Evolutionary conservation across 2,329 filamentous ascomycete species (phyloP), one percentile per base, ranked within the genome.

Genomic region (Epicoccum sorghinum): DNA sequence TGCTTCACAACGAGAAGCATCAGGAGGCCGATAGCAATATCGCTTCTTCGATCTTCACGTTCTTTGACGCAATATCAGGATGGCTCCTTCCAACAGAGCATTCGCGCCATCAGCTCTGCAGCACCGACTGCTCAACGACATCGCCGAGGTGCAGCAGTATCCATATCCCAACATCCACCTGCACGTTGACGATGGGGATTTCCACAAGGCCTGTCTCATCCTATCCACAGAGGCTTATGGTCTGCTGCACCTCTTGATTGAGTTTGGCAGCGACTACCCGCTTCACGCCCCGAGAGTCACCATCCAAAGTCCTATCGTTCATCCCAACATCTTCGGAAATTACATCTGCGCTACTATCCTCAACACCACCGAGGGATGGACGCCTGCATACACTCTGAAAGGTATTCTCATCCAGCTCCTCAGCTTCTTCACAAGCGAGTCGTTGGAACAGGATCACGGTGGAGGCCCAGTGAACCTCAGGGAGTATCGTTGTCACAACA

Each of bases 281-380:
- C 54, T 79, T 1, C 1, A 14, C 0, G 69, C 81, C 4, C 80
- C 80, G 0, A 6, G 0, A 0, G 63, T 82, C 27, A 62, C 40
- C 0, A 80, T 82, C 55, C 59, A 82, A 58, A 78, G 76, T 2
- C 12, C 47, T 0, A 64, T 82, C 12, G n/a, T 43, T 0, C 79
- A 82, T 48, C 79, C 79, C 2, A 82, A 83, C 47, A 72, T 82
- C n/a, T 77, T 65, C 44, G 67, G 66, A 4, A 8, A 30, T 9
- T 80, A 76, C 55, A 80, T 82, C 27, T 83, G 80, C 58, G 79
- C 79, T 1, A 76, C 72, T 0, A 81, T 82, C 3, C 70, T 82
- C 29, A 77, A 78, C 54, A 75, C 62, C 0, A 48, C 29, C 2
- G 73, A 78, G 14, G 79, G 72, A 1, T 81, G 79, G 60, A 82